Evolutionary conservation across 352 stramenopile genomes (phyloP), one percentile per base, ranked within the genome.

Genomic region (Phytophthora constricta): DNA sequence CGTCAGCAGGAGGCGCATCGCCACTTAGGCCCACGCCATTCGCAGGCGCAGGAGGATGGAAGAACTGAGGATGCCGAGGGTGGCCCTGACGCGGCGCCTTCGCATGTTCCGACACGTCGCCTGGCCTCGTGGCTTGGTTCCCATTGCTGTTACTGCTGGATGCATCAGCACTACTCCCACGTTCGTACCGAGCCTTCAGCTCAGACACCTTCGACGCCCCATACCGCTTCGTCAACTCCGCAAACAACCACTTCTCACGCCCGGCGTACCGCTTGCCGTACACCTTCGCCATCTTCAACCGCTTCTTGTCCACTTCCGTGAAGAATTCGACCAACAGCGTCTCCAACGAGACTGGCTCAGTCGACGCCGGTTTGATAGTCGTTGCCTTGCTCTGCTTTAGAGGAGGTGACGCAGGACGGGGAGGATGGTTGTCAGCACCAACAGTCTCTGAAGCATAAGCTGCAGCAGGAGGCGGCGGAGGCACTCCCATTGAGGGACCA

Each of bases 241-340:
- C 51, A 26, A 94, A 94, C 22, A 94, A 48, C 43, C 74, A 82
- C n/a, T 87, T 77, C 45, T 92, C 84, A 47, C 80, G 78, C 8
- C 77, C 80, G 23, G 72, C 73, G 62, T 94, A 94, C n/a, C 86
- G 65, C 53, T 82, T 87, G 2, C 73, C 70, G 50, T 92, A 92
- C 33, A 81, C 79, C 50, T 82, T 77, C 3, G 81, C 86, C 82
- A 91, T 92, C 17, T 72, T 79, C 25, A 89, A 19, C 39, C 83
- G 86, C 22, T 66, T 77, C 55, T 79, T 81, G 57, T 94, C 86
- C 7, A 88, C 70, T 45, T 80, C 61, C 2, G 66, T 80, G 52
- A 90, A 94, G 52, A 94, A 94, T 16, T 84, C 74, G 7, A 77
- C 45, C 26, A 94, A 46, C n/a, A 89, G 58, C 23, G 69, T 66